Percentiles rank a stretch among this genome's conserved stretches.
Conservation (phyloP, 2,329 filamentous ascomycete species). For the Myriosclerotinia curreyana region DNA sequence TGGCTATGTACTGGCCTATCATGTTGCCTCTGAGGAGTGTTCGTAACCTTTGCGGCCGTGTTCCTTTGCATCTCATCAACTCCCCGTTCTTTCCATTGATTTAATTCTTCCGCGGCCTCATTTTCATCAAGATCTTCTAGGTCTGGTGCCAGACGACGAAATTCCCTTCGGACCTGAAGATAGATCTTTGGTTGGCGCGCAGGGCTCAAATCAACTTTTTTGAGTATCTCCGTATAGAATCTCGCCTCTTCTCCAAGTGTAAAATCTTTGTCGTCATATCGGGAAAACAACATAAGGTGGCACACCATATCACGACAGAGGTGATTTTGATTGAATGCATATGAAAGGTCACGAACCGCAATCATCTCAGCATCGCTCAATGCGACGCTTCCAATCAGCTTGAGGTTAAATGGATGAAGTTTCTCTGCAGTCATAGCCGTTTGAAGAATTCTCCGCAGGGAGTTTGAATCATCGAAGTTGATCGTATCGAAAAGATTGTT, state of each 20-base stretch:
- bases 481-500: constrained; percentile 3
- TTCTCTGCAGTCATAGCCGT: neutral
- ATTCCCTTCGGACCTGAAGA: neutral
- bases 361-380: neutral
- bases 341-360: constrained; percentile 2
- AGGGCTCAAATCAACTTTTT: neutral
- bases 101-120: neutral
- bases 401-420: constrained; percentile 9
- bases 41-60: accelerated
- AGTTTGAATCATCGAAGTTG: neutral
- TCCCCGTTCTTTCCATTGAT: neutral
- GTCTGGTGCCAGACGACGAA: neutral
- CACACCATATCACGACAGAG: neutral
- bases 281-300: neutral
- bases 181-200: neutral
- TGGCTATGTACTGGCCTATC: accelerated
- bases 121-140: neutral
- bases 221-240: neutral
- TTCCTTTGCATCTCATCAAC: accelerated
- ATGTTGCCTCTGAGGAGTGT: accelerated
- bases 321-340: constrained; percentile 3
- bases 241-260: neutral
- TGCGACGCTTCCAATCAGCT: neutral
- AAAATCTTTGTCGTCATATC: neutral
- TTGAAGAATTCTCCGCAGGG: neutral